phyloP scores from a whole-genome alignment of 2,329 filamentous ascomycete species.

The Diplodia seriata region DNA sequence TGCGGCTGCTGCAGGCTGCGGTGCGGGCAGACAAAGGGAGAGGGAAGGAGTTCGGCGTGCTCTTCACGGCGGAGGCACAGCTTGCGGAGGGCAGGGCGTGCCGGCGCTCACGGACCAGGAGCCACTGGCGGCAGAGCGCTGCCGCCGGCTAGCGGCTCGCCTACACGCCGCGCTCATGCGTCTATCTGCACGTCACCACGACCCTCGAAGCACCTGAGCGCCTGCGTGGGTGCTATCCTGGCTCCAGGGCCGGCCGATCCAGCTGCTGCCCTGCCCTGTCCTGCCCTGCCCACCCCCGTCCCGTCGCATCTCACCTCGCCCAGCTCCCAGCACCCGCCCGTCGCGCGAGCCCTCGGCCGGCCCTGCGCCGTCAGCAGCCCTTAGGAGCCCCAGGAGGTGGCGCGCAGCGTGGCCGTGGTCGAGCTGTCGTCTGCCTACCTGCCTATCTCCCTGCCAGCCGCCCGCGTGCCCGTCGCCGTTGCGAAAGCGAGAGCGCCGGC shows the following conservation, averaged over 20 bases:
- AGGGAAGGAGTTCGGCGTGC: slow-evolving; percentile 5
- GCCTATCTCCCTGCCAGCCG: slow-evolving; percentile 7
- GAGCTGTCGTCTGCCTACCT: neutral
- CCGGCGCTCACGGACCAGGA: neutral
- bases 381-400: slow-evolving; percentile 26
- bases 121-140: slow-evolving; percentile 4
- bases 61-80: slow-evolving; percentile 11
- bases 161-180: slow-evolving; percentile 26
- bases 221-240: slow-evolving; percentile 24
- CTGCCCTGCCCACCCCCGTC: neutral
- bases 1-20: slow-evolving; percentile 15
- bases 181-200: slow-evolving; percentile 31
- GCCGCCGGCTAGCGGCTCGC: slow-evolving; percentile 25
- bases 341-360: slow-evolving; percentile 30
- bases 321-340: neutral
- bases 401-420: slow-evolving; percentile 11
- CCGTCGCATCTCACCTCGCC: slow-evolving; percentile 20
- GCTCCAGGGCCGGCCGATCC: slow-evolving; percentile 25
- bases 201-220: slow-evolving; percentile 20
- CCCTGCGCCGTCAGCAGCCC: slow-evolving; percentile 30
- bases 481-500: slow-evolving; percentile 5
- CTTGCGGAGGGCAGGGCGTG: slow-evolving; percentile 3
- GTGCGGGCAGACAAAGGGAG: slow-evolving; percentile 21
- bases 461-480: neutral
- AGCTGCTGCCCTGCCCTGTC: slow-evolving; percentile 19